Base-by-base conservation (phyloP, 768 basidiomycete species). In the Psilocybe tampanensis region DNA sequence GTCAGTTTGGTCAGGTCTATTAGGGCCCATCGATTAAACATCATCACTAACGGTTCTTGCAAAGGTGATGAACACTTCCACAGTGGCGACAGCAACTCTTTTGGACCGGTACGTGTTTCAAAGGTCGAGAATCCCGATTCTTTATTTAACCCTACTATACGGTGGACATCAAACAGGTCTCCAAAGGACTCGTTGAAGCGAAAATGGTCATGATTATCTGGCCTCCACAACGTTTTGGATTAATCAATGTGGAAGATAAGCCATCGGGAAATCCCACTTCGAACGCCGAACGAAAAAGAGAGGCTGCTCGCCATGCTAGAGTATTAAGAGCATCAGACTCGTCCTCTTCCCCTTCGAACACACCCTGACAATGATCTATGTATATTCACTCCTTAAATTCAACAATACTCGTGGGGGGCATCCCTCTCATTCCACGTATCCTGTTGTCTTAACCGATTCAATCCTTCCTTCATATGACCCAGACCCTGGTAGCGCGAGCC, bases 21-120 rank as follows among this genome's bases (percentile, higher is more conserved):
- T 15, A 17, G 12, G 17, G 49, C 23, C 21, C 52, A 47, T 49
- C 32, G 42, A 21, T 47, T 26, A 26, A 55, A 17, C 2, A 17
- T 29, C 33, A 32, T 39, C 36, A 26, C 47, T 45, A 52, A 51
- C 48, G 7, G n/a, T 29, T 23, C 8, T 18, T 43, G 36, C 32
- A 18, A 50, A 88, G 88, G 88, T 8, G 88, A 90, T 58, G 85
- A 89, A 64, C 76, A 80, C 4, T 86, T 85, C 63, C 77, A 82
- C 54, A 88, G 84, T 8, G 77, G 85, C 52, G 90, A 90, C 64
- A 90, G 88, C 72, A 90, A 90, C 67, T 68, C 74, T 1, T 89
- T 88, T 68, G 89, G 90, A 7, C 85, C 89, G 8, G 88, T 89
- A 66, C 58, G 79, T 70, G 21, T 33, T 18, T n/a, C 2, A 22